Base-by-base conservation (phyloP, 768 basidiomycete genomes). In the Pulveroboletus sp. region DNA sequence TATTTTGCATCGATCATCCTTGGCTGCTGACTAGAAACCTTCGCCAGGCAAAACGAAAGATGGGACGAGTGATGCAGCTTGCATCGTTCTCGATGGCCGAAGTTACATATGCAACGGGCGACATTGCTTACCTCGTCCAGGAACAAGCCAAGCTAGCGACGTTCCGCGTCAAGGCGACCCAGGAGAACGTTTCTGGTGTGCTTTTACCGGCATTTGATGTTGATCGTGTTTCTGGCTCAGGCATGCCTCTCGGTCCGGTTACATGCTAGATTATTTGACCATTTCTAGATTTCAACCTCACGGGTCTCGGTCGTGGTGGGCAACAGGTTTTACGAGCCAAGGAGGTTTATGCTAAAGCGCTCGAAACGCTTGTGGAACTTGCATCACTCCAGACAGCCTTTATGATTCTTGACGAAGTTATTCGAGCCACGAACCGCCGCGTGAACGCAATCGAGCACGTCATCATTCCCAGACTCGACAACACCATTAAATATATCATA, bases 391-490 rank as follows among this genome's bases (percentile, higher is more conserved):
- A 98, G 72, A 98, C 97, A 0, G 97, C 97, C 5, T 99, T 99
- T 73, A 95, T 87, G 49, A 97, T 98, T 57, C 81, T 99, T 32
- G 97, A 99, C 69, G 97, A 98, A 71, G 97, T 98, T 51, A 99
- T 99, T 62, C 89, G 92, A 40, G 93, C 94, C n/a, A 98, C 97
- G 32, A 99, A 98, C 69, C 89, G 97, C 43, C 85, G 97, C 54
- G 97, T 99, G 34, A 99, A 99, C 63, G 97, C 97, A 3, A 95
- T 99, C 56, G 97, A 99, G 61, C 93, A 99, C 65, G 85, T 99
- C 56, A 76, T 99, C 59, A 97, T 99, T 49, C 97, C 97, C 16
- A 80, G 87, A 37, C 73, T 99, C 42, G 95, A 98, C 39, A 97
- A 97, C 69, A 98, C 97, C 13, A 92, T 99, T 76, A 91, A 90